phyloP scores from a whole-genome alignment of 148 eudicot species.

The Talinum fruticosum region DNA sequence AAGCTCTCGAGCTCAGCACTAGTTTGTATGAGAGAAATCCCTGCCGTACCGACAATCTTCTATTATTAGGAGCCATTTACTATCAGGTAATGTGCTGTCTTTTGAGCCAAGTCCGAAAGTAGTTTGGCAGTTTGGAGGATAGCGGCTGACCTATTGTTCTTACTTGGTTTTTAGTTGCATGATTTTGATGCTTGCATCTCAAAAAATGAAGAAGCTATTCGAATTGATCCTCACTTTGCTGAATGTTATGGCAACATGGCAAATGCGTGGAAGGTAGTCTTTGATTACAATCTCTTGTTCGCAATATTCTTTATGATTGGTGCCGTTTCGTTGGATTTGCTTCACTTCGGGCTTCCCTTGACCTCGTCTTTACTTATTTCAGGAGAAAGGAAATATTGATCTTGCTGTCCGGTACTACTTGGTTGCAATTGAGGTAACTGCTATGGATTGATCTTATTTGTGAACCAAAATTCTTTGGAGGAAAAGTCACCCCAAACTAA shows the following conservation, averaged over 20 bases:
- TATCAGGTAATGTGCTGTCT: constrained; percentile 58
- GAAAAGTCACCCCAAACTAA: background rate
- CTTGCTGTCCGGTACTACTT: constrained; percentile 82
- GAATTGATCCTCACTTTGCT: constrained; percentile 74
- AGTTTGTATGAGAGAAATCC: constrained; percentile 77
- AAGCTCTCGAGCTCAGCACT: constrained; percentile 81
- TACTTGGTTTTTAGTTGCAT: constrained; percentile 53
- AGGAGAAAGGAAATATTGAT: constrained; percentile 97
- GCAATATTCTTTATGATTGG: constrained; percentile 2
- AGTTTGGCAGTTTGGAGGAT: constrained; percentile 8
- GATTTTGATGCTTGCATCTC: constrained; percentile 80
- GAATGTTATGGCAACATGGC: constrained; percentile 99
- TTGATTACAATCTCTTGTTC: background rate
- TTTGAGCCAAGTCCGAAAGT: background rate
- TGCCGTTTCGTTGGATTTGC: background rate
- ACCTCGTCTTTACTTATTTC: constrained; percentile 24
- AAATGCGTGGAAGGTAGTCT: constrained; percentile 93
- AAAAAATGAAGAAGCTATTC: constrained; percentile 94
- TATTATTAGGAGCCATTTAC: constrained; percentile 79
- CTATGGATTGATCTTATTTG: background rate
- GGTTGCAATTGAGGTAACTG: constrained; percentile 77
- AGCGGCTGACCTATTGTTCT: constrained; percentile 15
- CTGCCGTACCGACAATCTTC: constrained; percentile 83
- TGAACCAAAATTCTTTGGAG: background rate
- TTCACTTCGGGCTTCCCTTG: background rate